Conservation (phyloP, 495 filamentous ascomycete genomes). For the Podospora fimiseda region DNA sequence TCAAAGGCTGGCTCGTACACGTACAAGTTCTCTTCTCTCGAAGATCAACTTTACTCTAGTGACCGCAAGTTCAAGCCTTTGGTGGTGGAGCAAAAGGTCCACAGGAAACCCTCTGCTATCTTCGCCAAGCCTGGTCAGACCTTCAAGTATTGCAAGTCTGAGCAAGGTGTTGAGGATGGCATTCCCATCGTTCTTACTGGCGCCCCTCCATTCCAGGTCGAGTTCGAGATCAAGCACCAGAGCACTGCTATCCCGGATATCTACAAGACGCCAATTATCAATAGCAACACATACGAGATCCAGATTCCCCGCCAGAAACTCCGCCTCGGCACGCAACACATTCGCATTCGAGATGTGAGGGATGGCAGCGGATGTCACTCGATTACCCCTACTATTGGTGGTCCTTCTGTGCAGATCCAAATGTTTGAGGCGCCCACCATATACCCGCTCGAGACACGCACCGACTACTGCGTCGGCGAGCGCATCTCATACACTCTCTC, state of each 20-base stretch:
- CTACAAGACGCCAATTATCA: slow-evolving; percentile 69
- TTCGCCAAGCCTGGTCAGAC: slow-evolving; percentile 88
- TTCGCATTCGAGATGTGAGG: slow-evolving; percentile 81
- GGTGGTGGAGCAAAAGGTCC: slow-evolving; percentile 73
- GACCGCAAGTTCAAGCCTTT: slow-evolving; percentile 58
- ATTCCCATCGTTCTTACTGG: slow-evolving; percentile 81
- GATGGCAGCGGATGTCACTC: slow-evolving; percentile 79
- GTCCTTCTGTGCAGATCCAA: slow-evolving; percentile 71
- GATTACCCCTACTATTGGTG: slow-evolving; percentile 51
- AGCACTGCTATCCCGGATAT: slow-evolving; percentile 71
- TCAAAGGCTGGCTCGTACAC: slow-evolving; percentile 70
- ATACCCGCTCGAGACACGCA: slow-evolving; percentile 71
- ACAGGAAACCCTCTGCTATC: slow-evolving; percentile 67
- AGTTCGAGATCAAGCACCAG: slow-evolving; percentile 88
- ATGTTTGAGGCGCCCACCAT: slow-evolving; percentile 91
- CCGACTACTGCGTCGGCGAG: slow-evolving; percentile 93
- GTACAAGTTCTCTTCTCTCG: slow-evolving; percentile 75
- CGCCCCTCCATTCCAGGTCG: slow-evolving; percentile 79
- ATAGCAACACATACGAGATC: slow-evolving; percentile 64
- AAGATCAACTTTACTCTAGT: slow-evolving; percentile 77
- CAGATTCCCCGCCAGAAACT: slow-evolving; percentile 76
- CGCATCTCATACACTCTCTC: slow-evolving; percentile 84
- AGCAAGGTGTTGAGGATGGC: slow-evolving; percentile 69
- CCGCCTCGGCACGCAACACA: slow-evolving; percentile 74
- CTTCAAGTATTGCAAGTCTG: slow-evolving; percentile 87